Percentiles rank a stretch among this genome's conserved stretches.
phyloP scores from a whole-genome alignment of 805 yeast species.

The Barnettozyma populi region DNA sequence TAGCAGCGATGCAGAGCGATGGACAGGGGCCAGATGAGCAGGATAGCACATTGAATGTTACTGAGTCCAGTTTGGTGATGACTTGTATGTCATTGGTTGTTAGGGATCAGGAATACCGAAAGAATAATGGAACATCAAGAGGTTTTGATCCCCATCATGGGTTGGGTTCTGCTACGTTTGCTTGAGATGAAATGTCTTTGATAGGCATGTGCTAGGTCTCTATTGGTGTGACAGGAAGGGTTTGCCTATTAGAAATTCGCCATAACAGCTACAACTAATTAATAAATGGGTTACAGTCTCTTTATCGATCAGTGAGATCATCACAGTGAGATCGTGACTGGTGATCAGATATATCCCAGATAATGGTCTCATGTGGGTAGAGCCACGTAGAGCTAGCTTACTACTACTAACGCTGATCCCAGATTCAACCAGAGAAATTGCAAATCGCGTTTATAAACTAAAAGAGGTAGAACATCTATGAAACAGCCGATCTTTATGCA shows the following conservation, averaged over 20 bases:
- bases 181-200: neutral
- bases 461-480: too few species aligned
- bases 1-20: neutral
- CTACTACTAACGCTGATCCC: too few species aligned
- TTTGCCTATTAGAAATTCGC: neutral
- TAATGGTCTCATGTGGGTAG: neutral
- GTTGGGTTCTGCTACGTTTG: conserved; percentile 7
- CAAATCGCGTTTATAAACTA: too few species aligned
- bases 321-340: too few species aligned
- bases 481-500: neutral
- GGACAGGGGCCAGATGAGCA: conserved; percentile 1
- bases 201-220: too few species aligned
- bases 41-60: conserved; percentile 13
- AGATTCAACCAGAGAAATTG: too few species aligned
- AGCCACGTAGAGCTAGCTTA: too few species aligned
- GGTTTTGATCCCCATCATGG: conserved; percentile 14
- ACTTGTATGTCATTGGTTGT: conserved; percentile 22
- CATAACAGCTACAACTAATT: neutral
- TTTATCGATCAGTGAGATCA: too few species aligned
- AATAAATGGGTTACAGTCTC: too few species aligned
- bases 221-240: neutral
- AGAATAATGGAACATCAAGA: conserved; percentile 20
- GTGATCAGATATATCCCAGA: neutral
- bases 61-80: conserved; percentile 18
- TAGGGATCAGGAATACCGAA: conserved; percentile 22